Evolutionary conservation across 345 rosid species (phyloP).

Genomic region (Limnanthes douglasii): DNA sequence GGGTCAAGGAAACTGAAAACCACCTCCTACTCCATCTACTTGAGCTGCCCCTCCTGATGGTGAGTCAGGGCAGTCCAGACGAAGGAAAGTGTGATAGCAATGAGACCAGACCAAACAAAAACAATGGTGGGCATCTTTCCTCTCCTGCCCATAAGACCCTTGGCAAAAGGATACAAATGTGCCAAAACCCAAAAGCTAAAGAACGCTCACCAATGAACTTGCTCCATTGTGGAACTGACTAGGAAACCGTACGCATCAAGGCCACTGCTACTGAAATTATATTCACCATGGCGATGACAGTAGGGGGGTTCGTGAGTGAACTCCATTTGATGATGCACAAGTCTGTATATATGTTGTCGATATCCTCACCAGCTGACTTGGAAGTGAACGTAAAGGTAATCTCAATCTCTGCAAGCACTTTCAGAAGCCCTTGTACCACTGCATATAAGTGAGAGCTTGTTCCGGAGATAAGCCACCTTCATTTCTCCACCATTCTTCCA

Average conservation of each 20-base stretch:
- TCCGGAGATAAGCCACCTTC: slow-evolving; percentile 66
- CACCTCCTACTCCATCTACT: slow-evolving; percentile 7
- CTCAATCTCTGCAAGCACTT: slow-evolving; percentile 64
- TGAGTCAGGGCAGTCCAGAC: slow-evolving; percentile 45
- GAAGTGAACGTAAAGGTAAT: slow-evolving; percentile 66
- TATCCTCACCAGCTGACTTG: slow-evolving; percentile 44
- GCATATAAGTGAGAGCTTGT: slow-evolving; percentile 65
- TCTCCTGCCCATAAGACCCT: slow-evolving; percentile 67
- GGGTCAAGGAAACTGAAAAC: slow-evolving; percentile 43
- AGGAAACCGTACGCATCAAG: slow-evolving; percentile 33
- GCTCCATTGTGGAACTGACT: slow-evolving; percentile 36
- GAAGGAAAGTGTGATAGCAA: slow-evolving; percentile 50
- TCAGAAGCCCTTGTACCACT: slow-evolving; percentile 51
- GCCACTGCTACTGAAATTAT: slow-evolving; percentile 40
- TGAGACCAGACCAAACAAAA: slow-evolving; percentile 74
- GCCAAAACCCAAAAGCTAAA: slow-evolving; percentile 74
- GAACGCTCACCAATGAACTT: slow-evolving; percentile 60
- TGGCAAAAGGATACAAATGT: slow-evolving; percentile 62
- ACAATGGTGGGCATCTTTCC: too few species aligned
- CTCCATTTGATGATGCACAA: slow-evolving; percentile 54
- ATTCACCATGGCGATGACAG: slow-evolving; percentile 57
- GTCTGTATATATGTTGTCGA: slow-evolving; percentile 41
- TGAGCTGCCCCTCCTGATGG: slow-evolving; percentile 2
- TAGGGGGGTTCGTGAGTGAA: slow-evolving; percentile 53
- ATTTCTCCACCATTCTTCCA: slow-evolving; percentile 85